Evolutionary conservation across 495 filamentous ascomycete species (phyloP), one percentile per base, ranked within the genome.

Genomic region (Pseudomonodictys pantanalensis): DNA sequence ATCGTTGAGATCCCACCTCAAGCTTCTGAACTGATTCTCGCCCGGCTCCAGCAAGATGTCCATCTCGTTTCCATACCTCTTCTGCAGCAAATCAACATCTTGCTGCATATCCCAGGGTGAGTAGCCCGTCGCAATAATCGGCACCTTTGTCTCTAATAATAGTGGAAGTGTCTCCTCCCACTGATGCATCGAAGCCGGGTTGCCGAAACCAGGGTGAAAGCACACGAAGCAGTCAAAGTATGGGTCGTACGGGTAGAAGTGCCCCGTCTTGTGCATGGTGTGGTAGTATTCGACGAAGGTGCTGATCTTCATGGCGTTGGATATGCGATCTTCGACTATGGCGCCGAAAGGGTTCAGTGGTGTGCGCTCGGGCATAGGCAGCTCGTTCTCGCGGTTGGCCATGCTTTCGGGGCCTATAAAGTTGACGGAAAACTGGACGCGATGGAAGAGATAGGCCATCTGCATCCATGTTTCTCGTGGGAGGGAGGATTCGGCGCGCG

Each of bases 281-380:
- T 99, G 92, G 77, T 92, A 99, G 74, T 99, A 97, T 58, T 99
- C 95, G 23, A 97, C 92, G 66, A 90, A 96, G 0, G 93, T 99
- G 67, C 83, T 90, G 62, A 99, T 95, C 77, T 97, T 97, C 84
- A 96, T 84, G 52, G 84, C 83, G 18, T 85, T 82, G 65, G 85
- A 86, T 1, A 97, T 79, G 17, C 92, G 80, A 70, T 91, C 91
- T 74, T 99, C 95, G 7, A 96, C 85, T 22, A 97, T 80, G 8
- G 88, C 90, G 11, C 95, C 95, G 65, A 91, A 99, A 0, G 95
- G 93, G 65, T 99, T 99, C 2, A 73, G 71, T 2, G 89, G 79
- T 0, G 87, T 93, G 39, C 91, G 85, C 47, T 87, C 83, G 3
- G 93, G 93, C 15, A 97, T 79, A 0, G 93, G 93, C 69, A 92